phyloP scores from a whole-genome alignment of 306 rosid genomes.

The Castanopsis chinensis region DNA sequence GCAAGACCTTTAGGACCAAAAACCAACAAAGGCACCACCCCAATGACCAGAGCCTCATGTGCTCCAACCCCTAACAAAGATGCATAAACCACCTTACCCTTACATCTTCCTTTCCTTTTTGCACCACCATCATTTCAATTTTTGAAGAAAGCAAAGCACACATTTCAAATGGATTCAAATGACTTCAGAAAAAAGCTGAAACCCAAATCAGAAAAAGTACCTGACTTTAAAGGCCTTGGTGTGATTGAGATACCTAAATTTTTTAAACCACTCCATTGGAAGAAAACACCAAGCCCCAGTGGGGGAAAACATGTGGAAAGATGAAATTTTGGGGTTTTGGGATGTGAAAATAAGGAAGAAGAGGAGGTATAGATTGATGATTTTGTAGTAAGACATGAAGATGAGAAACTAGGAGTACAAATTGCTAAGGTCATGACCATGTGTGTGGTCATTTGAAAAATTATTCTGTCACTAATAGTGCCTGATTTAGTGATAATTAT shows the following conservation, averaged over 20 bases:
- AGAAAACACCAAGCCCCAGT: conserved; percentile 45
- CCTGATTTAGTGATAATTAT: not conserved
- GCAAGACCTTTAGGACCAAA: conserved; percentile 99
- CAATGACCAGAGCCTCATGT: conserved; percentile 95
- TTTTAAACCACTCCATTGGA: conserved; percentile 85
- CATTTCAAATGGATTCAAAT: not conserved
- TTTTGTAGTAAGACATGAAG: conserved; percentile 26
- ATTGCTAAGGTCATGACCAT: conserved; percentile 59
- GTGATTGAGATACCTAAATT: conserved; percentile 53
- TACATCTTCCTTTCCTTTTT: conserved; percentile 57
- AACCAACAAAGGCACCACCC: conserved; percentile 95
- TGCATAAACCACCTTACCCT: conserved; percentile 70
- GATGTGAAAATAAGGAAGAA: conserved; percentile 20
- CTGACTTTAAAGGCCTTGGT: conserved; percentile 36
- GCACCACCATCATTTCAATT: conserved; percentile 21
- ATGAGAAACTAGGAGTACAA: conserved; percentile 38
- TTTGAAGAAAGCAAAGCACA: not conserved
- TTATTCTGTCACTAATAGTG: not conserved
- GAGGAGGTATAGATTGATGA: conserved; percentile 23
- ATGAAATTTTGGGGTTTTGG: conserved; percentile 35
- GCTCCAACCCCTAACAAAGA: conserved; percentile 99
- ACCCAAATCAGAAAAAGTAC: conserved; percentile 23
- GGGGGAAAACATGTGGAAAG: conserved; percentile 40
- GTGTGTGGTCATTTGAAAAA: conserved; percentile 24
- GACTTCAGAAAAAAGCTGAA: not conserved